Evolutionary conservation across 2,329 filamentous ascomycete species (phyloP), one percentile per base, ranked within the genome.

Genomic region (Trichoderma sp.): DNA sequence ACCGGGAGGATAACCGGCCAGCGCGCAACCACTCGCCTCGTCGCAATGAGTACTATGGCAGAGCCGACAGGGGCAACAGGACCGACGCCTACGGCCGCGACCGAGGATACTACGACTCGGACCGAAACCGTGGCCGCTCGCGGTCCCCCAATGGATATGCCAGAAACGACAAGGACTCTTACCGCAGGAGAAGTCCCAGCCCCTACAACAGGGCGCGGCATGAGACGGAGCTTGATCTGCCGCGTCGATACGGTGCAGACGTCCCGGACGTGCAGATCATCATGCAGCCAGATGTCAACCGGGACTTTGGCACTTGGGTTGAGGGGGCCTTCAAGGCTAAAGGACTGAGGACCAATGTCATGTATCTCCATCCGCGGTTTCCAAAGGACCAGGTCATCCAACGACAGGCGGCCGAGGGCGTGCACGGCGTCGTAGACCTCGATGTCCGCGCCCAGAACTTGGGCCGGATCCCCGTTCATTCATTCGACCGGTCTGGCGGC

Each of bases 221-320:
- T 44, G 78, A 83, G 54, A 76, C 81, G 64, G 83, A 89, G 62
- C 80, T 93, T 14, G 89, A 90, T 34, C 85, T 96, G 7, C 91
- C 92, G 50, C 85, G 88, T 64, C 84, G 93, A 65, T 85, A 88
- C 65, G 88, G 91, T 5, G 81, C 84, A 65, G 87, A 95, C 68
- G 88, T 97, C 24, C 93, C 94, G 2, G 93, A 98, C 71, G 90
- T 97, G 17, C 93, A 97, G 74, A 87, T 98, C 34, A 85, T 97
- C 30, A 85, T 96, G 5, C 82, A 94, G 51, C 88, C 94, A 68
- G 88, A 93, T 69, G 83, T 96, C 14, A 87, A 89, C 66, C 83
- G 90, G 67, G 89, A 92, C 64, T 97, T 96, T 72, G 87, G 97
- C 58, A 83, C 83, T 60, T 97, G 91, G 85, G 89, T 96, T 12